These are phyloP conservation scores for Alternaria infectoria DNA, from an alignment of 2,329 filamentous ascomycete genomes.

Conservation along the genomic window DNA sequence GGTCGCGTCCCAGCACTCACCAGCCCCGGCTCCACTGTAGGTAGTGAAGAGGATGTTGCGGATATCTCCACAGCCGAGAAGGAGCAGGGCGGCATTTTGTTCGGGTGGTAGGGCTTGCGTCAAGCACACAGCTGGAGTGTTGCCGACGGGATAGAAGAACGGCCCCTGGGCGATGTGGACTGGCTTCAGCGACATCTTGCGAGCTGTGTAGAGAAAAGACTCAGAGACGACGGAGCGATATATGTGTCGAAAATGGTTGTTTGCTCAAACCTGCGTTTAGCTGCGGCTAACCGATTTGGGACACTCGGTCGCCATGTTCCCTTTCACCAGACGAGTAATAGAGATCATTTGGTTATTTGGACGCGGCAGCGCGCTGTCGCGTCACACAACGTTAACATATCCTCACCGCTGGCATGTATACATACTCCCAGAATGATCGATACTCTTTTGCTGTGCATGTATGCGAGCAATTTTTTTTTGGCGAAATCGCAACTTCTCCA, in stretches of 20 bases:
- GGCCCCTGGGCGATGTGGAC: slow-evolving; percentile 2
- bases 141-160: slow-evolving; percentile 53
- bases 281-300: neutral
- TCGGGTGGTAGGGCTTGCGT: neutral
- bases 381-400: too few relatives aligned
- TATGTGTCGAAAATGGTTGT: neutral
- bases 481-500: too few relatives aligned
- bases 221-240: neutral
- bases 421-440: too few relatives aligned
- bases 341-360: too few relatives aligned
- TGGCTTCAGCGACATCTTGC: slow-evolving; percentile 12
- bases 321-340: neutral
- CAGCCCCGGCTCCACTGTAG: neutral
- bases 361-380: too few relatives aligned
- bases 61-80: neutral
- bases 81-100: neutral
- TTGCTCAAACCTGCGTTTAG: neutral
- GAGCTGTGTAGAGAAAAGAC: neutral
- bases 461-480: too few relatives aligned
- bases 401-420: too few relatives aligned
- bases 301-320: neutral
- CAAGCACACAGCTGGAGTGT: slow-evolving; percentile 44
- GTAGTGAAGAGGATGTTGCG: neutral
- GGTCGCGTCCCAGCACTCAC: too few relatives aligned
- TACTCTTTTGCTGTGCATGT: too few relatives aligned